These are phyloP conservation scores for Nakaseomyces delphensis DNA, from an alignment of 1,139 yeast genomes.

Conservation along the genomic window DNA sequence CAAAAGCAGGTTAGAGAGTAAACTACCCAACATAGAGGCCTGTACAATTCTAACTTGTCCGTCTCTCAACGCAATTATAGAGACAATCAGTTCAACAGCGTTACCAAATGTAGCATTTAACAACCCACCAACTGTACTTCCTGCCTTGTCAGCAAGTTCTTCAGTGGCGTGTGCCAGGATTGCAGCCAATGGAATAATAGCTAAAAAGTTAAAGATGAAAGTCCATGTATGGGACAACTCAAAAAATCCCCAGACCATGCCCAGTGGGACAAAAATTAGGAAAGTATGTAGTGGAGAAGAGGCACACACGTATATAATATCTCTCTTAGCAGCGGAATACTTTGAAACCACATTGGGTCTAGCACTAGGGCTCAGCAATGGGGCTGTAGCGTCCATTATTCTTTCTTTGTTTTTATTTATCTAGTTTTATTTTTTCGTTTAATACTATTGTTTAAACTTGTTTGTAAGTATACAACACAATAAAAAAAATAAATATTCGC, in stretches of 20 bases:
- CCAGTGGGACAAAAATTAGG: constrained; percentile 77
- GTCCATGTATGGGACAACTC: constrained; percentile 46
- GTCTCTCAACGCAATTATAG: constrained; percentile 75
- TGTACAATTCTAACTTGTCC: constrained; percentile 91
- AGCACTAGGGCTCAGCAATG: constrained; percentile 11
- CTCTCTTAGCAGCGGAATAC: constrained; percentile 12
- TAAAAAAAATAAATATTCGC: no score
- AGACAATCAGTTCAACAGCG: constrained; percentile 87
- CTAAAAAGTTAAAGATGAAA: constrained; percentile 73
- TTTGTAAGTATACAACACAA: not conserved
- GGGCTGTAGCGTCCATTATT: constrained; percentile 16
- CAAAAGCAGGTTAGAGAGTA: constrained; percentile 73
- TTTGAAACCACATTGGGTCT: constrained; percentile 9
- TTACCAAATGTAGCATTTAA: constrained; percentile 95
- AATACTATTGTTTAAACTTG: not conserved
- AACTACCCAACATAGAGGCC: constrained; percentile 93
- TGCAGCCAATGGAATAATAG: constrained; percentile 89
- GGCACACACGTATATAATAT: constrained; percentile 34
- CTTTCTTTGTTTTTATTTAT: not conserved
- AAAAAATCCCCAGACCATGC: constrained; percentile 55
- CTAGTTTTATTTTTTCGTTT: not conserved
- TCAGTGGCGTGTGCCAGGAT: constrained; percentile 87
- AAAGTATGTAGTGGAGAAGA: constrained; percentile 74
- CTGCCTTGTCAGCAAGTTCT: constrained; percentile 77
- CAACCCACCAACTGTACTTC: constrained; percentile 83